Percentiles rank a stretch among this genome's conserved stretches.
These are phyloP conservation scores for Cardiospermum halicacabum DNA, from an alignment of 345 rosid species.

Conservation along the genomic window DNA sequence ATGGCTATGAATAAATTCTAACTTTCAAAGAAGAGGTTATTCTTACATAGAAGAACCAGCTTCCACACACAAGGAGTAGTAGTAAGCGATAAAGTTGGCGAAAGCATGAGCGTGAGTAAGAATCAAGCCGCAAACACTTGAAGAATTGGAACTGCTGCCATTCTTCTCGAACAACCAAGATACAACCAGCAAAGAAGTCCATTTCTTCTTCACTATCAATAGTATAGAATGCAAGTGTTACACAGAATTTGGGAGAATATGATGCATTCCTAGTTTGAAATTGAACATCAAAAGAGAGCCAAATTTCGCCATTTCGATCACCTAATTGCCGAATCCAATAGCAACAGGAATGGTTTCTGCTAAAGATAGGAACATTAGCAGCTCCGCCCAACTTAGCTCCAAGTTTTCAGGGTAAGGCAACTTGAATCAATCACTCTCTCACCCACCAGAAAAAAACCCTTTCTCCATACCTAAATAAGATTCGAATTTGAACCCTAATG, in stretches of 20 bases:
- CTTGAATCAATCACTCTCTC: constrained; percentile 16
- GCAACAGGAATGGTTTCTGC: background rate
- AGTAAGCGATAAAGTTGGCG: constrained; percentile 25
- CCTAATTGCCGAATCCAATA: constrained; percentile 2
- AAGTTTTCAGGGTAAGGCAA: background rate
- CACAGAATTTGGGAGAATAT: background rate
- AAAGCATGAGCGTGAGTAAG: constrained; percentile 8
- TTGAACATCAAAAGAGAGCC: background rate
- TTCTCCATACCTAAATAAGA: constrained; percentile 21
- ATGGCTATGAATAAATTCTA: constrained; percentile 32
- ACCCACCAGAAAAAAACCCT: background rate
- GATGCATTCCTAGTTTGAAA: background rate
- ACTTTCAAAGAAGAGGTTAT: constrained; percentile 28
- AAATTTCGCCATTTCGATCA: background rate
- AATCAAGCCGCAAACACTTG: constrained; percentile 7
- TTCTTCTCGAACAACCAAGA: constrained; percentile 5
- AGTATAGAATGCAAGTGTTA: constrained; percentile 8
- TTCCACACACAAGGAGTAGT: constrained; percentile 18
- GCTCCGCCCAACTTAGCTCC: background rate
- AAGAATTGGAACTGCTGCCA: background rate
- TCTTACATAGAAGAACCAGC: constrained; percentile 32
- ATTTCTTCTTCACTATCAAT: background rate
- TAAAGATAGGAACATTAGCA: constrained; percentile 9
- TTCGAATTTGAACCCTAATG: constrained; percentile 24
- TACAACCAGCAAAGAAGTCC: background rate